A percentile compares a stretch with the other conserved stretches of the same genome.
Conservation (phyloP, 345 rosid species). For the Turnera subulata region DNA sequence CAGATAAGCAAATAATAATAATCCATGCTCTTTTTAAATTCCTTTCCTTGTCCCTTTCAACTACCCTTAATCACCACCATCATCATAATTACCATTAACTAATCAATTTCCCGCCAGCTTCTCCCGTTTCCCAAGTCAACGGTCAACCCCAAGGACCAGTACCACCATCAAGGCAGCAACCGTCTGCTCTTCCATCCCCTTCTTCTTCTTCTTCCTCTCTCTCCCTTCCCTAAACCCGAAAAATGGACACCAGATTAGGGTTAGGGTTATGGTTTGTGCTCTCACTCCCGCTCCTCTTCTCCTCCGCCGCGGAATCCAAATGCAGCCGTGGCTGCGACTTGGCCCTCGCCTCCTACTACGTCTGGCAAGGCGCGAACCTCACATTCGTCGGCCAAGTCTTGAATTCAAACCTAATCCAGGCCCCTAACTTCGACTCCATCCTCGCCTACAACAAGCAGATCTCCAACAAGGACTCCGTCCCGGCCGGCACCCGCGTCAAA, state of each 20-base stretch:
- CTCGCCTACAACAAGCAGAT: constrained; percentile 35
- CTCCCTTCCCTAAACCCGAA: not conserved
- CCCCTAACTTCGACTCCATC: constrained; percentile 13
- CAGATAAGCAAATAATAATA: no score
- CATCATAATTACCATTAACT: not conserved
- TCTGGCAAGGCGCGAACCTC: constrained; percentile 35
- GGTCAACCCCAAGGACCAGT: not conserved
- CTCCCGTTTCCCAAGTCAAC: constrained; percentile 15
- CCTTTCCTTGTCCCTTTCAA: no score
- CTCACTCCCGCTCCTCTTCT: not conserved
- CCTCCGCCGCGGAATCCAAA: constrained; percentile 5
- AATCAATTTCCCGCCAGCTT: not conserved
- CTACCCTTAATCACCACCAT: not conserved
- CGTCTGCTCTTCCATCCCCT: not conserved
- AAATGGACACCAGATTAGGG: constrained; percentile 5
- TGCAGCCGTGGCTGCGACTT: constrained; percentile 29
- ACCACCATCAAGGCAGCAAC: not conserved
- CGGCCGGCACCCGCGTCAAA: constrained; percentile 25
- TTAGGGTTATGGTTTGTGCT: not conserved
- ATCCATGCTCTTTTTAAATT: no score
- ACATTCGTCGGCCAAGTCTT: constrained; percentile 39
- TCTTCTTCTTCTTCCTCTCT: not conserved
- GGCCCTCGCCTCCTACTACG: constrained; percentile 66
- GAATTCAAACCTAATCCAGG: constrained; percentile 13
- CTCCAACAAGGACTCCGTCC: constrained; percentile 36